These are phyloP conservation scores for Linanthus parryae DNA, from an alignment of 148 eudicot genomes.

Conservation along the genomic window DNA sequence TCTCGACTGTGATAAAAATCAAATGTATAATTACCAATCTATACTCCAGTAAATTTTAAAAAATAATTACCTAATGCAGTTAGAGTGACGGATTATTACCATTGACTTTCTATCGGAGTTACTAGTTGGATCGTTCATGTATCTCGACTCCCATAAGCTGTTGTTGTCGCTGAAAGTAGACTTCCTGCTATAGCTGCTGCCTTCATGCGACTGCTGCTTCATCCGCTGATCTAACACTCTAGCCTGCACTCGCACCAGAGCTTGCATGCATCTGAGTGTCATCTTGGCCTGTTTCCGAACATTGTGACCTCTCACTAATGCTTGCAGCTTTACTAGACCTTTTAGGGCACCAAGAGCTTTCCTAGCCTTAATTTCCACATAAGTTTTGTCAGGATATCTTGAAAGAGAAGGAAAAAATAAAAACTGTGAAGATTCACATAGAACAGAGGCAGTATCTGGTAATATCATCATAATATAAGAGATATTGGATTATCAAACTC, in stretches of 20 bases:
- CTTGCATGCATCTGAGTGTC: constrained; percentile 57
- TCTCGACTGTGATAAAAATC: constrained; percentile 38
- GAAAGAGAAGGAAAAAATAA: no score
- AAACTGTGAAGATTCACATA: no score
- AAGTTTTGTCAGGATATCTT: no score
- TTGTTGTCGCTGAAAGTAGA: constrained; percentile 39
- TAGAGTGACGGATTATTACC: constrained; percentile 15
- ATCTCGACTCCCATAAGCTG: constrained; percentile 33
- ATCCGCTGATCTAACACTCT: constrained; percentile 42
- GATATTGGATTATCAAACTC: no score
- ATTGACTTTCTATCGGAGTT: constrained; percentile 50
- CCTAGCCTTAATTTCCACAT: constrained; percentile 45
- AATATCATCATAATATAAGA: no score
- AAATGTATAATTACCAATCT: not conserved
- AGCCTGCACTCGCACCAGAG: constrained; percentile 46
- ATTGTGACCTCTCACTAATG: constrained; percentile 52
- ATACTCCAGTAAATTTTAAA: not conserved
- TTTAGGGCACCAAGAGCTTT: constrained; percentile 46
- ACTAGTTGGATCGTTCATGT: constrained; percentile 47
- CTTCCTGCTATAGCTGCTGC: constrained; percentile 26
- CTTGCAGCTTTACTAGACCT: constrained; percentile 59
- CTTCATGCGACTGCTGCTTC: constrained; percentile 27
- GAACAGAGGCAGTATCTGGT: no score
- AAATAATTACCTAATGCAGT: not conserved
- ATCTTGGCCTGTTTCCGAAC: constrained; percentile 55